These are phyloP conservation scores for Anacardium occidentale DNA, from an alignment of 345 rosid species.

Conservation along the genomic window DNA sequence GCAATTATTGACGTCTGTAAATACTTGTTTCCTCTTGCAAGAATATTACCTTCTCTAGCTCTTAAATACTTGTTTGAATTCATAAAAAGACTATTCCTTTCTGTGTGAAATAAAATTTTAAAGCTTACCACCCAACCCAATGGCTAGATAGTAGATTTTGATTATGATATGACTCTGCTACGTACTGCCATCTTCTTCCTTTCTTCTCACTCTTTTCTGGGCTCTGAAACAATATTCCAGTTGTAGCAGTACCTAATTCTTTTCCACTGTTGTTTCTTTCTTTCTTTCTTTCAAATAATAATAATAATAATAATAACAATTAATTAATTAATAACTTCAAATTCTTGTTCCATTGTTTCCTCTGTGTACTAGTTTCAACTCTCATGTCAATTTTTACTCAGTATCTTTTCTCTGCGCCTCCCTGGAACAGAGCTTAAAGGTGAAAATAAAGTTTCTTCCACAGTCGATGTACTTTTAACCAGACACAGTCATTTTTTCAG, in stretches of 20 bases:
- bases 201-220: slow-evolving; percentile 9
- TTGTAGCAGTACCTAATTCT: slow-evolving; percentile 15
- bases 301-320: background rate
- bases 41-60: background rate
- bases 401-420: background rate
- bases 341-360: background rate
- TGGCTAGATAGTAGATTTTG: background rate
- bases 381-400: slow-evolving; percentile 18
- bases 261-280: slow-evolving; percentile 19
- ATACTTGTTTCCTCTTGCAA: background rate
- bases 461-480: slow-evolving; percentile 16
- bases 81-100: background rate
- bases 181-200: background rate
- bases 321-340: slow-evolving; percentile 11
- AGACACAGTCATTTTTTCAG: slow-evolving; percentile 4
- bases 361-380: background rate
- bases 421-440: slow-evolving; percentile 19
- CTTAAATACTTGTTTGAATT: background rate
- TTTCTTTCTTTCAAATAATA: no score
- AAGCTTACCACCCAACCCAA: no score
- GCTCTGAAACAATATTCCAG: slow-evolving; percentile 3
- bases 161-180: background rate
- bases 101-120: no score
- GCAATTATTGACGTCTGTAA: no score
- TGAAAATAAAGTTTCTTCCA: slow-evolving; percentile 15